These are phyloP conservation scores for Datura wrightii DNA, from an alignment of 257 asterid species.

Conservation along the genomic window DNA sequence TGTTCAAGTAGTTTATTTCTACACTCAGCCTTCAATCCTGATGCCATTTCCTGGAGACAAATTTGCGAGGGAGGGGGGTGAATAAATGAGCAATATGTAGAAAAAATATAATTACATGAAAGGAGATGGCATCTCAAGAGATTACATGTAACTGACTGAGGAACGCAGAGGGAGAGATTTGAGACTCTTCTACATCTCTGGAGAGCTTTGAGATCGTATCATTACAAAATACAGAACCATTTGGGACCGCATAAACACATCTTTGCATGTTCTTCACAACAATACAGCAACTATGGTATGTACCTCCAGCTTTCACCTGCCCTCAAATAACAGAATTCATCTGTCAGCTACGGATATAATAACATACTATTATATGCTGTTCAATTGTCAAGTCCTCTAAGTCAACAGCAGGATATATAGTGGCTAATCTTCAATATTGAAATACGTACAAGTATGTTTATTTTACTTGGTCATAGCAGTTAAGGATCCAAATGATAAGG, in stretches of 20 bases:
- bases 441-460: not conserved
- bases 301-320: slow-evolving; percentile 76
- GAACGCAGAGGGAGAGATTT: slow-evolving; percentile 52
- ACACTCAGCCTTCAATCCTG: slow-evolving; percentile 76
- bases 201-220: slow-evolving; percentile 60
- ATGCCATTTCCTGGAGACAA: slow-evolving; percentile 72
- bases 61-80: not conserved
- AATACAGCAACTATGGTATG: slow-evolving; percentile 91
- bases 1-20: slow-evolving; percentile 59
- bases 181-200: slow-evolving; percentile 65
- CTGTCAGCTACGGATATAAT: slow-evolving; percentile 30
- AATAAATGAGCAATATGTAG: slow-evolving; percentile 37
- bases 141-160: slow-evolving; percentile 73
- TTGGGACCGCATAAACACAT: slow-evolving; percentile 88
- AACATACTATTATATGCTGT: not conserved
- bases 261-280: slow-evolving; percentile 84
- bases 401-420: slow-evolving; percentile 2
- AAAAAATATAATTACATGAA: slow-evolving; percentile 32
- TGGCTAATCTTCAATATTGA: not conserved
- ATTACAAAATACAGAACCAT: slow-evolving; percentile 54
- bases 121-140: slow-evolving; percentile 28
- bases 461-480: not conserved
- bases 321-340: slow-evolving; percentile 41
- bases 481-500: not conserved
- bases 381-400: slow-evolving; percentile 18